Conservation (phyloP, 2,329 filamentous ascomycete genomes). For the Aureobasidium sp. region DNA sequence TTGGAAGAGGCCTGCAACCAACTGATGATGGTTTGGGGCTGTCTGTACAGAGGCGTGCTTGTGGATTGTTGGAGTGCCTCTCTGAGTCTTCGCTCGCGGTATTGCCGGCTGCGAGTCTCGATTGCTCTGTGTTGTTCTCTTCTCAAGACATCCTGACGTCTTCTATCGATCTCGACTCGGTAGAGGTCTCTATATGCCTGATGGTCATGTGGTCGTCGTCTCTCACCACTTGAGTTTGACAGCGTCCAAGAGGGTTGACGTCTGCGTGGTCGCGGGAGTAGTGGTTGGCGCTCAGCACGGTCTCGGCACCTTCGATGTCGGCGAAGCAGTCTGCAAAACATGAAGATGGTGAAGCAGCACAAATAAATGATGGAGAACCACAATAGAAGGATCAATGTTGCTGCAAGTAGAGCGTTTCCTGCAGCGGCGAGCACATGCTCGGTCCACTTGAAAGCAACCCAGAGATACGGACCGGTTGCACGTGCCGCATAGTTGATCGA, state of each 20-base stretch:
- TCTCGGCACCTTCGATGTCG: not conserved
- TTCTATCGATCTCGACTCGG: not conserved
- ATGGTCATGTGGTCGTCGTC: not conserved
- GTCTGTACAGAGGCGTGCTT: not conserved
- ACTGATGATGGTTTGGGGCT: not conserved
- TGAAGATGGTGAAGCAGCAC: not conserved
- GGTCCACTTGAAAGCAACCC: not conserved
- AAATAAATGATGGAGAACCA: constrained; percentile 6
- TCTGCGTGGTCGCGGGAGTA: not conserved
- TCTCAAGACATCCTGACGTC: constrained; percentile 1
- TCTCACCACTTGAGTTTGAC: not conserved
- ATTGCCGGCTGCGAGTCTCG: not conserved
- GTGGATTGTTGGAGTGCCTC: not conserved
- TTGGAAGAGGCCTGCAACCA: constrained; percentile 1
- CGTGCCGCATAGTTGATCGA: not conserved
- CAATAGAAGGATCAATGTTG: not conserved
- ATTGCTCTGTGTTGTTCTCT: constrained; percentile 6
- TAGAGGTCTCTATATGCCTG: not conserved
- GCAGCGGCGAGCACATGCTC: not conserved
- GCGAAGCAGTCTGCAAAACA: not conserved
- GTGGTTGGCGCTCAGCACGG: not conserved
- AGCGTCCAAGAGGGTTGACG: constrained; percentile 1
- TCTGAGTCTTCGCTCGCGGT: constrained; percentile 1
- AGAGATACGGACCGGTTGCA: not conserved
- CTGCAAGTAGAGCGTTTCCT: not conserved